Evolutionary conservation across 2,329 filamentous ascomycete species (phyloP), one percentile per base, ranked within the genome.

Genomic region (Rhexocercosporidium sp.): DNA sequence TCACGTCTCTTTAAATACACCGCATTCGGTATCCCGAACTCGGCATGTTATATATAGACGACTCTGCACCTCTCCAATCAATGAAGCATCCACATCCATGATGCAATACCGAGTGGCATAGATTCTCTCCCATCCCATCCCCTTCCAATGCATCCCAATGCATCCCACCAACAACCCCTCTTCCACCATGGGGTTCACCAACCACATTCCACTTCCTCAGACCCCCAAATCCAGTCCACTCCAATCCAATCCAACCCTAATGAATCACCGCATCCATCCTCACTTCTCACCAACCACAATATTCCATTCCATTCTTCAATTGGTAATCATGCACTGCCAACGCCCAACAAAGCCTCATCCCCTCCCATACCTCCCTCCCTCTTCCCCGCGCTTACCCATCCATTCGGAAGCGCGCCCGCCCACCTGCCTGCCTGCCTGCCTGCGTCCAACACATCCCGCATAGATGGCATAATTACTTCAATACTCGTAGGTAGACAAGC

Each of bases 401-500:
- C 51, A 54, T 54, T 54, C 51, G 51, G 51, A 54, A 54, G 51
- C 27, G 27, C 27, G 27, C 39, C 39, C n/a, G n/a, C 18, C 14
- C 14, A 5, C 46, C 46, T 25, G 46, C n/a, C 41, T 12, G 41
- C 41, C 41, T 18, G 9, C 3, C 11, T 14, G 47, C 4, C 22
- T 8, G n/a, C n/a, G n/a, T 29, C 27, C 27, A 54, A 34, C 51
- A 29, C 29, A 54, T 31, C 27, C 4, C 34, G 51, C 51, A 54
- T 53, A 34, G 51, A 34, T 34, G 8, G 12, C 46, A 49, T 31
- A 31, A 31, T 9, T 37, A 37, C 34, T 11, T 37, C 29, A 31
- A 31, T 31, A 31, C 29, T 31, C 29, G n/a, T n/a, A n/a, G n/a
- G n/a, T n/a, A n/a, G n/a, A n/a, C n/a, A n/a, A n/a, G n/a, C n/a